Evolutionary conservation across 352 stramenopile genomes (phyloP), one percentile per base, ranked within the genome.

Genomic region (Globisporangium solare): DNA sequence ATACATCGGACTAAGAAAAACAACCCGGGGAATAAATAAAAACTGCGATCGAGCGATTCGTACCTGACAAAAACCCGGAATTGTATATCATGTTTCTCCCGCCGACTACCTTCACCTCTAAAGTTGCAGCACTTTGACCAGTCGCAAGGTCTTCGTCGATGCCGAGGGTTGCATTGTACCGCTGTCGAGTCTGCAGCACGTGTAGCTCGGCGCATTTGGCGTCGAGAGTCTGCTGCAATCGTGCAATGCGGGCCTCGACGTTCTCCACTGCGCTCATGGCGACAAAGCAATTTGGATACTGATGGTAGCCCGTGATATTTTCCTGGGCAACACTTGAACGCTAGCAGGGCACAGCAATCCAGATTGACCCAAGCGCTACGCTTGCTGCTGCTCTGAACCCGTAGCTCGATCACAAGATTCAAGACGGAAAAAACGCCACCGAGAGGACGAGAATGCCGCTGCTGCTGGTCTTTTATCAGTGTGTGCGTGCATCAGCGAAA

Each of bases 191-290:
- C 47, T 74, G 74, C 21, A 86, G 58, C 20, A 63, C 64, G 6
- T 70, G 72, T 21, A 86, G 60, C 59, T 86, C 63, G 27, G 68
- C 61, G 17, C 46, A 63, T 45, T 76, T 81, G n/a, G 63, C n/a
- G 14, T 79, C 61, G 22, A 76, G 65, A 22, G 66, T 60, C 41
- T 79, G 73, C 21, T 88, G 71, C 37, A 88, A 66, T 27, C 73
- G 77, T 41, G 50, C 70, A 37, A 88, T 76, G 21, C 74, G 78
- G 45, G 59, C 70, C 18, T 73, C 76, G n/a, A 86, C 74, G 64
- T 88, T 77, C 48, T 88, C 78, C 39, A 88, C 78, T 12, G 72
- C 73, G 58, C 78, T 88, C 78, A 88, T 88, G 21, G 3, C 20
- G 27, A 35, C 27, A 35, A 35, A 35, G 27, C 27, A 35, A 10